Evolutionary conservation across 2,329 filamentous ascomycete genomes (phyloP).

Genomic region (Sordariomycetes sp.): DNA sequence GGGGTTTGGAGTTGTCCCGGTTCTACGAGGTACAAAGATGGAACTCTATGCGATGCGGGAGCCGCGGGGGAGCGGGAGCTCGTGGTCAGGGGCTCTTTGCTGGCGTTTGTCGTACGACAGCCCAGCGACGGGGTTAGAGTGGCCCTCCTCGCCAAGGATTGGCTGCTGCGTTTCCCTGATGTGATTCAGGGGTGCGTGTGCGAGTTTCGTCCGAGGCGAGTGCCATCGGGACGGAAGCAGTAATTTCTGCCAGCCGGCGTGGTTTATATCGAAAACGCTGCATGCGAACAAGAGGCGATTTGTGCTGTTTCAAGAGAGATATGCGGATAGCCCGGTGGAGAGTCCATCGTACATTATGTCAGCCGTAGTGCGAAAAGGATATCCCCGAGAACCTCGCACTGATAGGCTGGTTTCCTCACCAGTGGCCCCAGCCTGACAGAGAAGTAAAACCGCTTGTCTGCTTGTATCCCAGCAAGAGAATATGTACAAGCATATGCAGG

Average conservation of each 20-base stretch:
- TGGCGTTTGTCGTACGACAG: neutral
- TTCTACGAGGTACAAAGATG: neutral
- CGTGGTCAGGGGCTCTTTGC: neutral
- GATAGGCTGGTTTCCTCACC: too few species aligned
- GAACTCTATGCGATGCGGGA: neutral
- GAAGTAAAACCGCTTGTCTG: too few species aligned
- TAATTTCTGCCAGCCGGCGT: too few species aligned
- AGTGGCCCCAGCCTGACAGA: too few species aligned
- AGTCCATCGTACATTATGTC: too few species aligned
- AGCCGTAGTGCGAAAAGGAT: too few species aligned
- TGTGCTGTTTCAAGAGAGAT: too few species aligned
- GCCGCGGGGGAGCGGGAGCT: neutral
- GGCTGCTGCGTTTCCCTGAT: neutral
- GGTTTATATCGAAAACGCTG: too few species aligned
- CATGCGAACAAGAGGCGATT: too few species aligned
- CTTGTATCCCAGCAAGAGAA: too few species aligned
- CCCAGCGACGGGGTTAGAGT: neutral
- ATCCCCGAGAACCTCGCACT: too few species aligned
- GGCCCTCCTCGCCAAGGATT: neutral
- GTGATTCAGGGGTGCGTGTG: neutral
- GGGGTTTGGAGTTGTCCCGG: neutral
- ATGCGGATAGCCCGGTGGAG: too few species aligned
- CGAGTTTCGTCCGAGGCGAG: neutral
- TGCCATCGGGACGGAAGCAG: neutral
- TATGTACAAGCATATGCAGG: neutral